Conservation (phyloP, 2,329 filamentous ascomycete genomes). For the Purpureocillium lavendulum region DNA sequence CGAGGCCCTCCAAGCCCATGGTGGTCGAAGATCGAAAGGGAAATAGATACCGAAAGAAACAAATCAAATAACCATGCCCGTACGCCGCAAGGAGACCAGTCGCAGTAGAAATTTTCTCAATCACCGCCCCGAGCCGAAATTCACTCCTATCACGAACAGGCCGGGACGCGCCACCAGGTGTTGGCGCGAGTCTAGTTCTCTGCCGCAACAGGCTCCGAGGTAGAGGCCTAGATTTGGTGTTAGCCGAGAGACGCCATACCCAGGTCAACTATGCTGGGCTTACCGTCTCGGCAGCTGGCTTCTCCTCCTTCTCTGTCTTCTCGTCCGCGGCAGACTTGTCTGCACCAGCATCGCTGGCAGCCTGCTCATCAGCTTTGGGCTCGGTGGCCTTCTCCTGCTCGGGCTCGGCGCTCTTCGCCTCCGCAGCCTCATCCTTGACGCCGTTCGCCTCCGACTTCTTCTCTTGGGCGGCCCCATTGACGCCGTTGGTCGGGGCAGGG, state of each 20-base stretch:
- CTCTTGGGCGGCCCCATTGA: slow-evolving; percentile 31
- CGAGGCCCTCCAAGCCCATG: slow-evolving; percentile 14
- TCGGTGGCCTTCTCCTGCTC: slow-evolving; percentile 4
- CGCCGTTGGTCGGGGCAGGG: slow-evolving; percentile 33
- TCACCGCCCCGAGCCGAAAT: not conserved
- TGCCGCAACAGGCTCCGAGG: not conserved
- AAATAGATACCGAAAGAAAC: slow-evolving; percentile 11
- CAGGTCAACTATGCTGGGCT: not conserved
- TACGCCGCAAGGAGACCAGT: slow-evolving; percentile 15
- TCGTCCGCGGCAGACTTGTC: slow-evolving; percentile 8
- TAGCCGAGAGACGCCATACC: not conserved
- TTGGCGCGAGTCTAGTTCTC: too few relatives aligned
- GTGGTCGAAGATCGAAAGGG: slow-evolving; percentile 5
- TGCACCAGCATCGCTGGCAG: slow-evolving; percentile 11
- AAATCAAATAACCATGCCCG: slow-evolving; percentile 7
- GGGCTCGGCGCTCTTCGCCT: slow-evolving; percentile 23
- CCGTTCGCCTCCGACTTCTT: slow-evolving; percentile 26
- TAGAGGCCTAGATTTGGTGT: not conserved
- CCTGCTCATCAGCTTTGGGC: slow-evolving; percentile 12
- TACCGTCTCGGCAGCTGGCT: not conserved
- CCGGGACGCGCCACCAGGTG: too few relatives aligned
- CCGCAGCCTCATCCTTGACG: slow-evolving; percentile 28
- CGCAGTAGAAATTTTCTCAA: not conserved
- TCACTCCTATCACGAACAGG: too few relatives aligned
- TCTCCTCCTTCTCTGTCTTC: slow-evolving; percentile 1